These are phyloP conservation scores for Backusella westeae DNA, from an alignment of 192 early-diverging fungal genomes.

Conservation along the genomic window DNA sequence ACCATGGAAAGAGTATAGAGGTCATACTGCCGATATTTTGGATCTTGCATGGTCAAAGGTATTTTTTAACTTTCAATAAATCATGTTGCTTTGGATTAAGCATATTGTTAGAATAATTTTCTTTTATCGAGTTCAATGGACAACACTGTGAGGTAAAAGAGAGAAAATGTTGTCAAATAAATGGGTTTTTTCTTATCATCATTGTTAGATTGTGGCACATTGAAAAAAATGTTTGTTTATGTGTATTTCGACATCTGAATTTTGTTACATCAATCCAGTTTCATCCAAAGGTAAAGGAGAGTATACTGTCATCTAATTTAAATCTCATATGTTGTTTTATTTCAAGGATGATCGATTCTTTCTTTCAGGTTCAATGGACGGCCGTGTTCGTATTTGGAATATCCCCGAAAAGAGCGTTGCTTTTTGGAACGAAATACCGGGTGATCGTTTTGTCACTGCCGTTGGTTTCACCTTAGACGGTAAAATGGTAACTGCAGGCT, in stretches of 20 bases:
- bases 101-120: constrained; percentile 58
- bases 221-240: constrained; percentile 66
- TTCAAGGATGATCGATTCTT: constrained; percentile 32
- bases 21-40: constrained; percentile 69
- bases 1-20: constrained; percentile 68
- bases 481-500: constrained; percentile 65
- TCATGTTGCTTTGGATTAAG: too few relatives aligned
- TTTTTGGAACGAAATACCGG: constrained; percentile 68
- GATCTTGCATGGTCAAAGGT: constrained; percentile 68
- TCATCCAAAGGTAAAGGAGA: constrained; percentile 55
- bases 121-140: constrained; percentile 80
- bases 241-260: constrained; percentile 74
- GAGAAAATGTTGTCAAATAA: background rate
- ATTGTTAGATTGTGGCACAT: constrained; percentile 73
- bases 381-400: constrained; percentile 76
- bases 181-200: background rate
- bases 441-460: constrained; percentile 72
- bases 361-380: constrained; percentile 73
- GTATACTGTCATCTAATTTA: background rate
- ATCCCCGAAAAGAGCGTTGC: constrained; percentile 68
- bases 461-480: constrained; percentile 72
- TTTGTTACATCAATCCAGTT: constrained; percentile 78
- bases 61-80: background rate
- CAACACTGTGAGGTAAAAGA: constrained; percentile 62
- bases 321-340: background rate